phyloP scores from a whole-genome alignment of 2,329 filamentous ascomycete species.

The Aschersonia sp. region DNA sequence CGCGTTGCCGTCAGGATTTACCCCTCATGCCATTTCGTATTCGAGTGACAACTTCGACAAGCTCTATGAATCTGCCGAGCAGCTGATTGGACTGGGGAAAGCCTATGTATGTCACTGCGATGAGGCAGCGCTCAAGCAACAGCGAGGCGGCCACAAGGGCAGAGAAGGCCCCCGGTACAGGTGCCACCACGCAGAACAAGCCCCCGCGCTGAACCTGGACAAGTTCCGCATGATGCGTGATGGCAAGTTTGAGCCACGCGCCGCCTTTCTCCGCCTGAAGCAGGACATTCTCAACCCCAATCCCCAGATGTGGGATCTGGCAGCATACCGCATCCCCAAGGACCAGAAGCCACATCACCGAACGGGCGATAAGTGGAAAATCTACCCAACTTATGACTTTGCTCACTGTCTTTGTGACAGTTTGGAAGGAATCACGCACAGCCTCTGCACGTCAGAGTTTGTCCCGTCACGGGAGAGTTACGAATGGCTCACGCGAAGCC shows the following conservation, averaged over 20 bases:
- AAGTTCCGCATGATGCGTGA: conserved; percentile 87
- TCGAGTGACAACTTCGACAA: conserved; percentile 75
- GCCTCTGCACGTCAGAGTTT: conserved; percentile 89
- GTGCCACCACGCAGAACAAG: conserved; percentile 64
- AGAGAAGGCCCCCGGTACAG: conserved; percentile 50
- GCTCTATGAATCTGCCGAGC: conserved; percentile 72
- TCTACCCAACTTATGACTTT: conserved; percentile 92
- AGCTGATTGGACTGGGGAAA: conserved; percentile 53
- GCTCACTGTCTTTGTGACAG: conserved; percentile 84
- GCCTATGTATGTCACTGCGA: conserved; percentile 76
- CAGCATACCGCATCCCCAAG: conserved; percentile 73
- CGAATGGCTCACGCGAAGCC: conserved; percentile 64
- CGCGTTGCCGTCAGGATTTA: conserved; percentile 14
- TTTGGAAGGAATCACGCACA: conserved; percentile 83
- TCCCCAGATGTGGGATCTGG: conserved; percentile 92
- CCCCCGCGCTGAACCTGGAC: conserved; percentile 57
- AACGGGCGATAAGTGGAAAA: conserved; percentile 73
- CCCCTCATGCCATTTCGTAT: conserved; percentile 47
- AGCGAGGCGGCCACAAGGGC: conserved; percentile 63
- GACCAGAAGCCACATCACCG: conserved; percentile 53
- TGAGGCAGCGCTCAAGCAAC: conserved; percentile 68
- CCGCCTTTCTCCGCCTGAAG: conserved; percentile 85
- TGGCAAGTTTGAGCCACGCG: conserved; percentile 73
- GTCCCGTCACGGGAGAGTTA: conserved; percentile 73
- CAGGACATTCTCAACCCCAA: conserved; percentile 72